Percentiles rank a stretch among this genome's conserved stretches.
These are phyloP conservation scores for Brassica incana DNA, from an alignment of 345 rosid genomes.

Conservation along the genomic window DNA sequence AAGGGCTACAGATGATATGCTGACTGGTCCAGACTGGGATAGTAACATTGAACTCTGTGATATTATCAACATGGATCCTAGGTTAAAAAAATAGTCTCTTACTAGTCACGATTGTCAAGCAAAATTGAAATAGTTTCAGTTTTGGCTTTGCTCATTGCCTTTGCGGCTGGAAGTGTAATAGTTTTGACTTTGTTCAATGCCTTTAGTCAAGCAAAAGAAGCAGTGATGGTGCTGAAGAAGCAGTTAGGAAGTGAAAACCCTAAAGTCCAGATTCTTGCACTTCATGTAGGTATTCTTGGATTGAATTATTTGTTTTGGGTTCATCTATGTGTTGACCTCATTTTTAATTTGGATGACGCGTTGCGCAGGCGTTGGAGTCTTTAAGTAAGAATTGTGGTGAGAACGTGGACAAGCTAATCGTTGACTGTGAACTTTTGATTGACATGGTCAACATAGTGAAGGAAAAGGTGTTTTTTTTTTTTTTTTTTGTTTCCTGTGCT, in stretches of 20 bases:
- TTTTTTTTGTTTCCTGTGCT: neutral
- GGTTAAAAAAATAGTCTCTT: slow-evolving; percentile 45
- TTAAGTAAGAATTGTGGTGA: slow-evolving; percentile 93
- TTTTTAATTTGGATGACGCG: neutral
- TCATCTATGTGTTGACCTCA: neutral
- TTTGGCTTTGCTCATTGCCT: neutral
- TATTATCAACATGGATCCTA: slow-evolving; percentile 79
- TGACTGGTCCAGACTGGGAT: slow-evolving; percentile 95
- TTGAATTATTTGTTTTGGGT: slow-evolving; percentile 11
- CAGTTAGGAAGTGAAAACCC: slow-evolving; percentile 79
- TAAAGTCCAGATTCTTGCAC: slow-evolving; percentile 74
- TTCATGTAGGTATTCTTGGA: slow-evolving; percentile 59
- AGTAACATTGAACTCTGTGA: slow-evolving; percentile 90
- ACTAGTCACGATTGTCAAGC: neutral
- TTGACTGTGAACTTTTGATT: slow-evolving; percentile 77
- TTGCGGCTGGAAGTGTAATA: too few relatives aligned
- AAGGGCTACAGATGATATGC: slow-evolving; percentile 81
- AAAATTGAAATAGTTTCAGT: neutral
- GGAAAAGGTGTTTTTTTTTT: slow-evolving; percentile 65
- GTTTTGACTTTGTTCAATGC: slow-evolving; percentile 17
- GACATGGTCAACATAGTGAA: slow-evolving; percentile 97
- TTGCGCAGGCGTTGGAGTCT: slow-evolving; percentile 75
- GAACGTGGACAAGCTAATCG: slow-evolving; percentile 66
- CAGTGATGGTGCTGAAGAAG: slow-evolving; percentile 80
- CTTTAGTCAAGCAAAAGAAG: slow-evolving; percentile 85